These are phyloP conservation scores for Cyclotella sp. DNA, from an alignment of 108 stramenopile species.

Conservation along the genomic window DNA sequence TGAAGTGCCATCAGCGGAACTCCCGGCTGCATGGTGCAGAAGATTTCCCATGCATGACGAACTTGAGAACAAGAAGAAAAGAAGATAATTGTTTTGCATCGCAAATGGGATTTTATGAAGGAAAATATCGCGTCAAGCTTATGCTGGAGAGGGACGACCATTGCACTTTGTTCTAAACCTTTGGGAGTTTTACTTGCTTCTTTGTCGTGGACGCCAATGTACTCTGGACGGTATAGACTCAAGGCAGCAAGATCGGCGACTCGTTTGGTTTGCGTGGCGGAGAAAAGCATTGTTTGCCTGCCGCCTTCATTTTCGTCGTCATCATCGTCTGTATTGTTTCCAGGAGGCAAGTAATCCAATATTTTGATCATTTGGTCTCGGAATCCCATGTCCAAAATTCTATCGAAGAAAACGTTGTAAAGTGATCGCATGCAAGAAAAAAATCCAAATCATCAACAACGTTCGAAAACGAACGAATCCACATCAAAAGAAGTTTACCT, in stretches of 20 bases:
- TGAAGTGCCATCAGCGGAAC: constrained; percentile 97
- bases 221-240: constrained; percentile 89
- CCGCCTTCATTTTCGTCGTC: constrained; percentile 39
- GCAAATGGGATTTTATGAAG: constrained; percentile 96
- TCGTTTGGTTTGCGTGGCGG: constrained; percentile 98
- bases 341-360: constrained; percentile 88
- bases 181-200: constrained; percentile 85
- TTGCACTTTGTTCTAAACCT: constrained; percentile 86
- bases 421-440: too few relatives aligned
- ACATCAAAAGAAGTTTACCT: constrained; percentile 8
- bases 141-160: constrained; percentile 88
- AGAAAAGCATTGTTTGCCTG: constrained; percentile 97
- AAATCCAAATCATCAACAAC: too few relatives aligned
- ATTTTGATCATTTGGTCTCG: constrained; percentile 92
- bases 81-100: constrained; percentile 96
- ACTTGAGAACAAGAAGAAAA: constrained; percentile 97
- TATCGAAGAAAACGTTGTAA: background rate
- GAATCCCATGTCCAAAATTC: constrained; percentile 99
- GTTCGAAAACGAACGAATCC: background rate
- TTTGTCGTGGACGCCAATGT: constrained; percentile 96
- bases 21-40: constrained; percentile 95
- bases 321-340: constrained; percentile 34
- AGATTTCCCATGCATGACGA: constrained; percentile 90
- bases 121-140: constrained; percentile 96
- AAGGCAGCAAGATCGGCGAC: constrained; percentile 97